Base-by-base conservation (phyloP, 306 rosid species). In the Spatholobus suberectus region DNA sequence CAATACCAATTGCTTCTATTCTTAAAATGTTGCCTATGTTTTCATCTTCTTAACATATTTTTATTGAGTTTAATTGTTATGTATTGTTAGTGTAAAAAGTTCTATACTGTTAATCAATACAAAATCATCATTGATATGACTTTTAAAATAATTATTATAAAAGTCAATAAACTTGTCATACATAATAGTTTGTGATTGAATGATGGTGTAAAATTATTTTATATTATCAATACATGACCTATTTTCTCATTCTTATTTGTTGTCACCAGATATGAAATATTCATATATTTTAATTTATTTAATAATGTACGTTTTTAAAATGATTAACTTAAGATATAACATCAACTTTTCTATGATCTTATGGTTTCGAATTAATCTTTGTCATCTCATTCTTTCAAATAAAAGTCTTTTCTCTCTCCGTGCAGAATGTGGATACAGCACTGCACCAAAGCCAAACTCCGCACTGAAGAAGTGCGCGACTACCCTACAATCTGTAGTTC, bases 401-500 rank as follows among this genome's bases (percentile, higher is more conserved):
- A 29, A 14, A 27, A 14, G 20, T 8, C n/a, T 24, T 58, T 11
- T 23, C 26, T 26, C 15, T 4, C 2, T 73, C 44, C 14, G 15
- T 14, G 23, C 17, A 34, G 63, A 49, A n/a, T 11, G 66, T 32
- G 78, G 78, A 52, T 10, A 1, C 29, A 51, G 34, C 18, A 73
- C 32, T 75, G 57, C 55, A 75, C 37, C 57, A 57, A 4, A 57
- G 40, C 8, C 55, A 58, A 75, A 75, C 3, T 8, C 26, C 6
- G 23, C 24, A 59, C 29, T 5, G 20, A 35, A 27, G 51, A 23
- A 32, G 74, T 46, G 82, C 37, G 26, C 6, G 20, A 68, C 44
- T 67, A 13, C 76, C 61, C 82, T 51, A 35, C 75, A 34, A 49
- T 51, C 8, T 67, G 55, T 37, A 67, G 63, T 21, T 49, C 23